Evolutionary conservation across 176 grass and related monocot species (phyloP).

Genomic region (Puccinellia tenuiflora): DNA sequence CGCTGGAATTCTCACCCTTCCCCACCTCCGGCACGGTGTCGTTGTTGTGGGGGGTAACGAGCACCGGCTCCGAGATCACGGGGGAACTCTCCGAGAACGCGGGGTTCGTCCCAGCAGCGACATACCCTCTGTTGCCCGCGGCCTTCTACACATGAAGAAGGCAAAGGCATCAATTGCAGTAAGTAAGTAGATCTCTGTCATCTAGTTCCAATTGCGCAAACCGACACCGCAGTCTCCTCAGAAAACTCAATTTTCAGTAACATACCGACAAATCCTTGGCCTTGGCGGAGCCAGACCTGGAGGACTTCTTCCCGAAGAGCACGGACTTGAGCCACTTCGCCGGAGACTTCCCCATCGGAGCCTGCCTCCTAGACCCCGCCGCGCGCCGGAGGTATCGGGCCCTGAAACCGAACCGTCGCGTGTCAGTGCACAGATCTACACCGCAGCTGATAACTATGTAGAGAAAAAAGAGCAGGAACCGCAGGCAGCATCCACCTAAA

Average conservation of each 20-base stretch:
- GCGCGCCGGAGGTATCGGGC: neutral
- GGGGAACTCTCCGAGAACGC: constrained; percentile 46
- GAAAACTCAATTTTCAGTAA: neutral
- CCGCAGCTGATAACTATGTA: neutral
- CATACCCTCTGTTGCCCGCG: constrained; percentile 42
- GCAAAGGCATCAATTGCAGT: neutral
- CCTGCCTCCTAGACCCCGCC: neutral
- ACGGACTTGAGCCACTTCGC: constrained; percentile 81
- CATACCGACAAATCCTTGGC: constrained; percentile 48
- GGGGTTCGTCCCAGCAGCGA: constrained; percentile 19
- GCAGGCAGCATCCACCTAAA: neutral
- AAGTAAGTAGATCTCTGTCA: neutral
- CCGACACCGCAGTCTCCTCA: neutral
- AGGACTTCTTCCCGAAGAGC: constrained; percentile 72
- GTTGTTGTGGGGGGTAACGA: constrained; percentile 45
- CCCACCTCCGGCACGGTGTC: constrained; percentile 21
- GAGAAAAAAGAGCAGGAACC: neutral
- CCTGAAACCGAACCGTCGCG: constrained; percentile 2
- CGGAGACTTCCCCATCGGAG: constrained; percentile 70
- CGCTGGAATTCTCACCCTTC: constrained; percentile 43
- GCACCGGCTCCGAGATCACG: constrained; percentile 79
- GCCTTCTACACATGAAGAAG: constrained; percentile 37
- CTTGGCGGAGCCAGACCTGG: constrained; percentile 50
- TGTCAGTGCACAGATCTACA: constrained; percentile 31
- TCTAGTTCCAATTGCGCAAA: neutral